phyloP scores from a whole-genome alignment of 495 filamentous ascomycete species.

The Apodospora peruviana region DNA sequence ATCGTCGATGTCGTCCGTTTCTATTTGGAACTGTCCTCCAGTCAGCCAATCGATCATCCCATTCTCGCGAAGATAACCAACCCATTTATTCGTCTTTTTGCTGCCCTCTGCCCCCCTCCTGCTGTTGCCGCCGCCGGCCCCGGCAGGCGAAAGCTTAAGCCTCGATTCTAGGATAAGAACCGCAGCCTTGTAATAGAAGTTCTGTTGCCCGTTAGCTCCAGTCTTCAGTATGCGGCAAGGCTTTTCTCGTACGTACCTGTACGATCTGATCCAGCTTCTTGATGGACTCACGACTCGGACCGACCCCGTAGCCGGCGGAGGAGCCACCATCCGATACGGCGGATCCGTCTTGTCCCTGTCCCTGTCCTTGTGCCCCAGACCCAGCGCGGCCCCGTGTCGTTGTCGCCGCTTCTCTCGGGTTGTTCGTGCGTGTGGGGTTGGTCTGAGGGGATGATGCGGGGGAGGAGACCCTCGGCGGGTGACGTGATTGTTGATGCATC shows the following conservation, averaged over 20 bases:
- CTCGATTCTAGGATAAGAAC: constrained; percentile 79
- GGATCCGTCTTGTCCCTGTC: constrained; percentile 31
- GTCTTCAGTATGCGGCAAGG: too few relatives aligned
- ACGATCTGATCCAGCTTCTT: constrained; percentile 85
- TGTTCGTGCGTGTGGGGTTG: constrained; percentile 65
- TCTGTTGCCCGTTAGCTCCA: constrained; percentile 48
- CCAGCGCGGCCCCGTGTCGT: constrained; percentile 28
- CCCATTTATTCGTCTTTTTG: constrained; percentile 85
- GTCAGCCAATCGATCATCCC: constrained; percentile 1
- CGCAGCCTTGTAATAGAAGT: constrained; percentile 85
- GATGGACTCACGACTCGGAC: constrained; percentile 54
- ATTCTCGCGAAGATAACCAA: constrained; percentile 44
- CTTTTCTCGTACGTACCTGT: too few relatives aligned
- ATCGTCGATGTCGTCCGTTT: constrained; percentile 84
- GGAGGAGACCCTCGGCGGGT: constrained; percentile 58
- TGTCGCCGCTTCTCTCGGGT: constrained; percentile 56
- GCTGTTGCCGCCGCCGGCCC: too few relatives aligned
- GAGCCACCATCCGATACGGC: constrained; percentile 35
- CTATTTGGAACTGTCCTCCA: constrained; percentile 74
- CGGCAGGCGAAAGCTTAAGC: constrained; percentile 58
- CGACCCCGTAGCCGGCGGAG: too few relatives aligned
- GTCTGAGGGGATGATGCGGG: constrained; percentile 61
- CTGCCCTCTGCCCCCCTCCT: constrained; percentile 53
- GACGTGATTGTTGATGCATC: constrained; percentile 85
- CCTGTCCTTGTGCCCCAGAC: constrained; percentile 28